These are phyloP conservation scores for Chlamydomonas eustigma DNA, from an alignment of 139 green algal genomes.

Conservation along the genomic window DNA sequence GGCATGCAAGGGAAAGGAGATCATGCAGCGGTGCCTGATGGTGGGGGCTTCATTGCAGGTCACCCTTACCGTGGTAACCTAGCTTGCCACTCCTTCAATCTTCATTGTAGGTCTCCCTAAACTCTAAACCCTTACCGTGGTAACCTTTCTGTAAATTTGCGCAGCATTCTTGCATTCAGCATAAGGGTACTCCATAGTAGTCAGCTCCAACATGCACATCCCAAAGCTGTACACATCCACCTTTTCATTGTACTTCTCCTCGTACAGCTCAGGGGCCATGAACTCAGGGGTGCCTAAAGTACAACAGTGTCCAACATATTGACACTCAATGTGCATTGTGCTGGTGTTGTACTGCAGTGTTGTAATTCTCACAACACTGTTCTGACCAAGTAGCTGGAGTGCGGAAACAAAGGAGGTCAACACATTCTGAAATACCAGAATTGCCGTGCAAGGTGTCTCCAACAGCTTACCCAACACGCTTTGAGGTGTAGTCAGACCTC, in stretches of 20 bases:
- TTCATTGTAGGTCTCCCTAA: too few relatives aligned
- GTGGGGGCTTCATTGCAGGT: too few relatives aligned
- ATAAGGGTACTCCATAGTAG: conserved; percentile 98
- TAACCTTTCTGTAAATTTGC: conserved; percentile 99
- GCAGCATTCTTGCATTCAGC: conserved; percentile 95
- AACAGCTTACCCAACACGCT: conserved; percentile 70
- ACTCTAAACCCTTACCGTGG: conserved; percentile 45
- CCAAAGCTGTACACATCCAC: conserved; percentile 95
- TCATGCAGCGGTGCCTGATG: too few relatives aligned
- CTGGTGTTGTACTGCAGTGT: not conserved
- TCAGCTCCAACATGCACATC: conserved; percentile 98
- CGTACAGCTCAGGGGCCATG: conserved; percentile 99
- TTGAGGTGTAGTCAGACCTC: conserved; percentile 81
- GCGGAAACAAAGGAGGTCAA: not conserved
- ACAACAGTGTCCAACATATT: not conserved
- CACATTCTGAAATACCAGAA: too few relatives aligned
- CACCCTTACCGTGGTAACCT: not conserved
- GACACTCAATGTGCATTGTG: not conserved
- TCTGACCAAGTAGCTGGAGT: not conserved
- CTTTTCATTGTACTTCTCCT: conserved; percentile 98
- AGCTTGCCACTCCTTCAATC: not conserved
- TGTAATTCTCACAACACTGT: not conserved
- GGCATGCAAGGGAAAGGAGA: not conserved
- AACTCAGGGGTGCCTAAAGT: conserved; percentile 65
- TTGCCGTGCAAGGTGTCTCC: not conserved